These are phyloP conservation scores for Hypomyces perniciosus DNA, from an alignment of 2,329 filamentous ascomycete species.

Conservation along the genomic window DNA sequence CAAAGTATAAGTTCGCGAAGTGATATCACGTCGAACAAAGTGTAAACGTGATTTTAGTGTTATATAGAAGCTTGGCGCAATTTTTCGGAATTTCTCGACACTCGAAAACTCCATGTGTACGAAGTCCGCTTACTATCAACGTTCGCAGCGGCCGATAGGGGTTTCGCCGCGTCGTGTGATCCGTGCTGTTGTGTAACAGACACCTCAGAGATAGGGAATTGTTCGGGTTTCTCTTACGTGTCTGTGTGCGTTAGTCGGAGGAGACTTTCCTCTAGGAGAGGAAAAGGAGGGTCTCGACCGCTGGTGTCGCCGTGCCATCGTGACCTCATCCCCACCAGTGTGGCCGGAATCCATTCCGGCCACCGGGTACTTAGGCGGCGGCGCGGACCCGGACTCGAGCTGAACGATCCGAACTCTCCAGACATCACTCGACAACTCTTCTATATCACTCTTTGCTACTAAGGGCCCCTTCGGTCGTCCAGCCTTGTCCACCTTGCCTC, in stretches of 20 bases:
- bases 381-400: slow-evolving; percentile 20
- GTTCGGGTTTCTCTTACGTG: slow-evolving; percentile 22
- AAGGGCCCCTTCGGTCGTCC: too few relatives aligned
- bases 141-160: too few relatives aligned
- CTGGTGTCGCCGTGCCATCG: slow-evolving; percentile 16
- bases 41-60: too few relatives aligned
- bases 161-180: too few relatives aligned
- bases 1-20: neutral
- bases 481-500: too few relatives aligned
- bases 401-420: slow-evolving; percentile 3
- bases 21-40: neutral
- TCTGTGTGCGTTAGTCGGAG: slow-evolving; percentile 12
- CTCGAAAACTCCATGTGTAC: too few relatives aligned
- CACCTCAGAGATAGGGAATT: slow-evolving; percentile 1
- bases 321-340: slow-evolving; percentile 23
- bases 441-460: too few relatives aligned
- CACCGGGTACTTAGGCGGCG: slow-evolving; percentile 42
- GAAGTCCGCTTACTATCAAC: too few relatives aligned
- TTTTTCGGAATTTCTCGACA: too few relatives aligned
- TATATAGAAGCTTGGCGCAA: too few relatives aligned
- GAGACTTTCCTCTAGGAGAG: slow-evolving; percentile 15
- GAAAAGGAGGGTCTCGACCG: slow-evolving; percentile 15
- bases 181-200: neutral
- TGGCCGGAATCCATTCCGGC: slow-evolving; percentile 46
- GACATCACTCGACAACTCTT: neutral